A percentile compares a stretch with the other conserved stretches of the same genome.
Conservation (phyloP, 2,329 filamentous ascomycete genomes). For the Phyllachora maydis region DNA sequence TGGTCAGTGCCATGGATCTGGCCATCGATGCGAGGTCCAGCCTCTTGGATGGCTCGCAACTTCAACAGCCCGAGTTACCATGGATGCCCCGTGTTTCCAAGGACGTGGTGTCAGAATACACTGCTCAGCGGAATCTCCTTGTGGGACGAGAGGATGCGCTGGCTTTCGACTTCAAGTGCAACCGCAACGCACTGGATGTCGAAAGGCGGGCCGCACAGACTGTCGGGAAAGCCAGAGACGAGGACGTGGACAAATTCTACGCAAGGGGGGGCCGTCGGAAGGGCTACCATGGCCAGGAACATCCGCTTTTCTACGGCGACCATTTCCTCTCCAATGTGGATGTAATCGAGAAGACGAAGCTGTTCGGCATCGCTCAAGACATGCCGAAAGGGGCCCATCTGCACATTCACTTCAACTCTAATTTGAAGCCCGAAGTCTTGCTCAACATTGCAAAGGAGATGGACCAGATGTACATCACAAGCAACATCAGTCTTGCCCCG, state of each 20-base stretch:
- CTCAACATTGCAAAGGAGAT: constrained; percentile 32
- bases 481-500: constrained; percentile 24
- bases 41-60: too few species aligned
- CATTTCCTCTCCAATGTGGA: constrained; percentile 36
- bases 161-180: constrained; percentile 18
- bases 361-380: constrained; percentile 32
- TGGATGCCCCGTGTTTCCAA: too few species aligned
- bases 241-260: constrained; percentile 17
- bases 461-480: constrained; percentile 49
- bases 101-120: too few species aligned
- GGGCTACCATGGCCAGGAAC: constrained; percentile 21
- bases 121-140: constrained; percentile 10
- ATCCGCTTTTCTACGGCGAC: constrained; percentile 25
- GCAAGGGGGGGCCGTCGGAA: constrained; percentile 8
- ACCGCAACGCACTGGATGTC: constrained; percentile 9
- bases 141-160: constrained; percentile 13
- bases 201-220: constrained; percentile 18
- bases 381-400: constrained; percentile 56
- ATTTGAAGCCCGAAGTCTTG: constrained; percentile 37
- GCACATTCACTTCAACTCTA: constrained; percentile 65
- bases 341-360: constrained; percentile 29
- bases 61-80: too few species aligned
- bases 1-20: constrained; percentile 1
- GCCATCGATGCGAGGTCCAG: constrained; percentile 1
- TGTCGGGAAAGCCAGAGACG: constrained; percentile 14